Base-by-base conservation (phyloP, 495 filamentous ascomycete genomes). In the Trichoderma asperelloides region DNA sequence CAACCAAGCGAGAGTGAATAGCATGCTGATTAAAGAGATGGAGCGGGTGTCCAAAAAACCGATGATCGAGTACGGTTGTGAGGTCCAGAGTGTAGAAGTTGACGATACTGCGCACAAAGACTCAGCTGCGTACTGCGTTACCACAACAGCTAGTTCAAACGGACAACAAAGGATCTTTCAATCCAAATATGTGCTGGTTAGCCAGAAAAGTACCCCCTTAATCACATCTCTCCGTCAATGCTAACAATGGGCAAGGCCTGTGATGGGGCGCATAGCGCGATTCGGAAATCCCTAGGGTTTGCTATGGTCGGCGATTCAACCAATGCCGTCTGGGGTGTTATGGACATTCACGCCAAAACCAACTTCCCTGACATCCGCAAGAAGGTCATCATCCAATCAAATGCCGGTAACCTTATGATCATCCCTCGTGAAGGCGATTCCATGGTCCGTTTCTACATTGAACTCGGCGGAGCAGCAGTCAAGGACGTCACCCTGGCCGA, bases 311-410 rank as follows among this genome's bases (percentile, higher is more conserved):
- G 91, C 21, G 90, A 96, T 72, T 87, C 81, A 70, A 88, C 80
- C 40, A 89, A 94, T 74, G 81, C 87, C 39, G 73, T 79, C 47
- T 80, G 82, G 82, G 92, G 92, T 68, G 92, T 96, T 16, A 89
- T 95, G 87, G 92, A 96, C 68, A 81, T 91, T 68, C 84, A 89
- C 40, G 87, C 89, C 6, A 80, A 78, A 6, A 94, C 92, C 0
- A 77, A 87, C 70, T 96, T 94, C 76, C 92, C 91, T 5, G 87
- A 90, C 69, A 85, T 90, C 68, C 81, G 88, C 63, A 86, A 84
- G 65, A 87, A 87, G 74, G 74, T 72, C 11, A 79, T 82, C 9
- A 75, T 90, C 55, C 83, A 83, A 70, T 85, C 86, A 1, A 62
- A 74, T 6, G 69, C 76, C 2, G 87, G 88, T 12, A 86, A 78